phyloP scores from a whole-genome alignment of 1,284 basidiomycete species.

The Somion occarium region DNA sequence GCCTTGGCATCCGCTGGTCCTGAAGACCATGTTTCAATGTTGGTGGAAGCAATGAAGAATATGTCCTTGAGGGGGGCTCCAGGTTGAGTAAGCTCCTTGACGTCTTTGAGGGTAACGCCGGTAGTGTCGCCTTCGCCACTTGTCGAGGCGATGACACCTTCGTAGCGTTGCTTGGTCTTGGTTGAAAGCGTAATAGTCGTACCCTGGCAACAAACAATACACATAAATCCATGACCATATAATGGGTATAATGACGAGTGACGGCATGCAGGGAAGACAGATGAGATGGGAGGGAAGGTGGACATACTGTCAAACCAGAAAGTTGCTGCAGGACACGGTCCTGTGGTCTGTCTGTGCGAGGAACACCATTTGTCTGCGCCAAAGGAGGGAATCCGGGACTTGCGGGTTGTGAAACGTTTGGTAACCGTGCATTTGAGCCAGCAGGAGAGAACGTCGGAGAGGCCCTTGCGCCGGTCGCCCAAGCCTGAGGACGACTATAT shows the following conservation, averaged over 20 bases:
- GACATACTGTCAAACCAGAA: constrained; percentile 59
- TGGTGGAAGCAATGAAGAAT: constrained; percentile 62
- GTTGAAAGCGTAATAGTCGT: constrained; percentile 68
- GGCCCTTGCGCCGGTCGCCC: constrained; percentile 52
- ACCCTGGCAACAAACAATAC: constrained; percentile 51
- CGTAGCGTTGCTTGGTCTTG: constrained; percentile 63
- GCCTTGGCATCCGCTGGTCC: constrained; percentile 67
- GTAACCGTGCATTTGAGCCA: constrained; percentile 43
- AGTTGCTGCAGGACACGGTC: constrained; percentile 58
- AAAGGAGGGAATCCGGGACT: constrained; percentile 45
- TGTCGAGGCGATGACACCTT: constrained; percentile 65
- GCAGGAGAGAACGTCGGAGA: constrained; percentile 64
- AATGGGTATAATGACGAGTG: constrained; percentile 3
- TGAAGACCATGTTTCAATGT: constrained; percentile 67
- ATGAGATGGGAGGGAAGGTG: constrained; percentile 5
- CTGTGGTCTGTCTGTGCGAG: constrained; percentile 35
- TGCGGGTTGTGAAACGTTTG: constrained; percentile 34
- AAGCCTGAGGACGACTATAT: constrained; percentile 52
- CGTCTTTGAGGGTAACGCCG: constrained; percentile 72
- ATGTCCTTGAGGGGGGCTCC: constrained; percentile 64
- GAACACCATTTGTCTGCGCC: constrained; percentile 42
- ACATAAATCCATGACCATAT: no score
- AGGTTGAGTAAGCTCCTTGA: constrained; percentile 59
- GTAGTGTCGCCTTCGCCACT: constrained; percentile 58
- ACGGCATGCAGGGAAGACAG: no score